Percentiles rank a stretch among this genome's conserved stretches.
Evolutionary conservation across 331 rosid genomes (phyloP).

Genomic region (Acacia concinna): DNA sequence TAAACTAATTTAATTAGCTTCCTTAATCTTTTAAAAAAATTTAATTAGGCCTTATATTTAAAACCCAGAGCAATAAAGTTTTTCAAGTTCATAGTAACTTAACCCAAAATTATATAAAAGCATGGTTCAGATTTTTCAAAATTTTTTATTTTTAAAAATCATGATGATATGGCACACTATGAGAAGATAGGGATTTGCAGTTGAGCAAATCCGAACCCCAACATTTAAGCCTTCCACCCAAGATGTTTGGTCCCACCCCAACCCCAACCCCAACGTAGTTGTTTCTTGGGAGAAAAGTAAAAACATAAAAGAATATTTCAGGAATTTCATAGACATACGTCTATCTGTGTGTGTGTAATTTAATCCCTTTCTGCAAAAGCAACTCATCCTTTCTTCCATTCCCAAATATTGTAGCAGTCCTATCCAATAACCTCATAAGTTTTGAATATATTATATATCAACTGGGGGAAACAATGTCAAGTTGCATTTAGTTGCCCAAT

Average conservation of each 20-base stretch:
- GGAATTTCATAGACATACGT: neutral
- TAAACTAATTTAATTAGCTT: too few relatives aligned
- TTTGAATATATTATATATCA: neutral
- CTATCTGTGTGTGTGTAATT: neutral
- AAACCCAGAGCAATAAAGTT: too few relatives aligned
- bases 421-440: neutral
- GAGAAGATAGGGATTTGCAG: too few relatives aligned
- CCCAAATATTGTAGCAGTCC: neutral
- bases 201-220: too few relatives aligned
- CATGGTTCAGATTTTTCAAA: too few relatives aligned
- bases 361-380: neutral
- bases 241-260: neutral
- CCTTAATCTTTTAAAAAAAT: too few relatives aligned
- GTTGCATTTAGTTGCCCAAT: neutral
- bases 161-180: too few relatives aligned
- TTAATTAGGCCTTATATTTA: too few relatives aligned
- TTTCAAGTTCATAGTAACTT: too few relatives aligned
- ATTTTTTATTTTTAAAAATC: too few relatives aligned
- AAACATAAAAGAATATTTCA: neutral
- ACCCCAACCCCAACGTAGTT: neutral
- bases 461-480: neutral
- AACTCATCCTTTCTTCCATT: neutral
- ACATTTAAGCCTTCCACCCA: neutral
- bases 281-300: neutral
- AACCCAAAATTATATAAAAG: too few relatives aligned